A percentile compares a stretch with the other conserved stretches of the same genome.
Evolutionary conservation across 805 yeast genomes (phyloP).

Genomic region (Barnettozyma sucrosica): DNA sequence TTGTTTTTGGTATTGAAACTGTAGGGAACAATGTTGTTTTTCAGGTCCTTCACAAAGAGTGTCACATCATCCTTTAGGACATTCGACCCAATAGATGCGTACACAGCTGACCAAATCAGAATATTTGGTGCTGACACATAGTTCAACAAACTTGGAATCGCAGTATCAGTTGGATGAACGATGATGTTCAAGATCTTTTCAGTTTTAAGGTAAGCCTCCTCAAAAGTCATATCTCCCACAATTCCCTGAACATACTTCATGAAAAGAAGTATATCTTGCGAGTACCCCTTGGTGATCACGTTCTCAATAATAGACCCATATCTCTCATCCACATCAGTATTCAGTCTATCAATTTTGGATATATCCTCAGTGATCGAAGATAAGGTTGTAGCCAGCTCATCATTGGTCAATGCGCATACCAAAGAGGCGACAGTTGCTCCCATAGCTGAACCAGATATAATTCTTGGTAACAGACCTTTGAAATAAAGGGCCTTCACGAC

Average conservation of each 20-base stretch:
- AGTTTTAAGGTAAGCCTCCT: slow-evolving; percentile 80
- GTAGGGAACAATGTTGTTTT: slow-evolving; percentile 54
- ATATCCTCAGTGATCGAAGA: slow-evolving; percentile 35
- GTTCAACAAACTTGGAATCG: slow-evolving; percentile 70
- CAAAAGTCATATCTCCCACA: slow-evolving; percentile 83
- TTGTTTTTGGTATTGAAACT: slow-evolving; percentile 30
- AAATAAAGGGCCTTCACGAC: slow-evolving; percentile 79
- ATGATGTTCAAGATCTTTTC: slow-evolving; percentile 78
- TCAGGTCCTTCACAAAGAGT: slow-evolving; percentile 55
- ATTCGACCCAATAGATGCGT: slow-evolving; percentile 77
- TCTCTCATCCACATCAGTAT: slow-evolving; percentile 51
- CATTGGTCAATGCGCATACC: slow-evolving; percentile 67
- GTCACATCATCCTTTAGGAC: slow-evolving; percentile 51
- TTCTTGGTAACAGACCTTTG: slow-evolving; percentile 72
- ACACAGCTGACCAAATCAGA: slow-evolving; percentile 82
- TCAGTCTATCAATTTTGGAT: slow-evolving; percentile 36
- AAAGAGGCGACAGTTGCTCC: slow-evolving; percentile 91
- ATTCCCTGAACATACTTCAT: slow-evolving; percentile 70
- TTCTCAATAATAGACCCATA: slow-evolving; percentile 70
- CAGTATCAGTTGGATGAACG: slow-evolving; percentile 70
- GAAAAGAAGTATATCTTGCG: slow-evolving; percentile 78
- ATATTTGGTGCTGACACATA: slow-evolving; percentile 93
- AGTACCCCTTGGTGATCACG: slow-evolving; percentile 72
- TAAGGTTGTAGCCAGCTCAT: slow-evolving; percentile 48
- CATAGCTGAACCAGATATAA: slow-evolving; percentile 86